These are phyloP conservation scores for Pleurotus djamor DNA, from an alignment of 768 basidiomycete species.

Conservation along the genomic window DNA sequence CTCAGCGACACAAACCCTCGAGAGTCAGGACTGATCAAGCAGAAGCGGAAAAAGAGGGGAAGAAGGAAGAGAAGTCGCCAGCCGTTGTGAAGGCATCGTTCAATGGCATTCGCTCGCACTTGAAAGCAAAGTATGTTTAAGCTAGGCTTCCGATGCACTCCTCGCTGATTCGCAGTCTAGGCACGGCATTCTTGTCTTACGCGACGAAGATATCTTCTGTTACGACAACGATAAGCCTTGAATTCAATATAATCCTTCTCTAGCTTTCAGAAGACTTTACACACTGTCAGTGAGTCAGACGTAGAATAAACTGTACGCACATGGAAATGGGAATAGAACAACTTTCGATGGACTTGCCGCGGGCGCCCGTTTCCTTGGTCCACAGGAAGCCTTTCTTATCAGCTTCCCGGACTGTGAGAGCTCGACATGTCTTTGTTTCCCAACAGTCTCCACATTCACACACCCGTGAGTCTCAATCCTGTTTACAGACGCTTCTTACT, in stretches of 20 bases:
- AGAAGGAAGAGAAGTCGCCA: constrained; percentile 16
- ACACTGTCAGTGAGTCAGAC: too few species aligned
- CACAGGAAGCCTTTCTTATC: not conserved
- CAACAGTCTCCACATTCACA: too few species aligned
- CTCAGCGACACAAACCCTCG: constrained; percentile 1
- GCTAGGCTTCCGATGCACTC: not conserved
- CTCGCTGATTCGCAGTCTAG: constrained; percentile 26
- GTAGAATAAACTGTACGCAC: too few species aligned
- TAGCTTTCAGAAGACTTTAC: too few species aligned
- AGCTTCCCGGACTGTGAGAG: too few species aligned
- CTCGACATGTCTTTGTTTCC: too few species aligned
- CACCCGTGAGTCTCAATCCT: too few species aligned
- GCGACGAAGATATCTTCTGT: constrained; percentile 54
- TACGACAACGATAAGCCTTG: not conserved
- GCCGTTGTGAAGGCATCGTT: constrained; percentile 33
- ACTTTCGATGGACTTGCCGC: not conserved
- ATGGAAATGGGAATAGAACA: too few species aligned
- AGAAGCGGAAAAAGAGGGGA: not conserved
- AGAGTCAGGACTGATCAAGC: not conserved
- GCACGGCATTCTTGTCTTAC: constrained; percentile 42
- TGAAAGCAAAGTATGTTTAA: constrained; percentile 53
- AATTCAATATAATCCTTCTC: too few species aligned
- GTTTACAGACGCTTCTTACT: too few species aligned
- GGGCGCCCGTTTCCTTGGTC: not conserved
- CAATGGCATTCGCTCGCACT: constrained; percentile 60